A percentile compares a stretch with the other conserved stretches of the same genome.
Conservation (phyloP, 2,329 filamentous ascomycete species). For the Pseudogymnoascus sp. region DNA sequence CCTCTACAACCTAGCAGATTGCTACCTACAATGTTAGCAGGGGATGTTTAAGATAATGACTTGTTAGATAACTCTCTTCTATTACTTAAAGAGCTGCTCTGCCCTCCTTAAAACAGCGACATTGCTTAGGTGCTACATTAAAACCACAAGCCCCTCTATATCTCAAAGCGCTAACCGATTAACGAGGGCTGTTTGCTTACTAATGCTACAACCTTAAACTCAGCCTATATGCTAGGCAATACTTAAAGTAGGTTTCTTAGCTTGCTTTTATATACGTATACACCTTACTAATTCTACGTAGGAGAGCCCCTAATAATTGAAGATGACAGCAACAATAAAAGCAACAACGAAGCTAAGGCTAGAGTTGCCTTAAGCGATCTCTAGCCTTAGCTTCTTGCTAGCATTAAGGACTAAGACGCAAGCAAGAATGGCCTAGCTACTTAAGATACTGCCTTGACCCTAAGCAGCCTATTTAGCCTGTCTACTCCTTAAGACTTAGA, state of each 20-base stretch:
- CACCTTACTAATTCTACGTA: too few species aligned
- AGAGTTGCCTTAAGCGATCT: too few species aligned
- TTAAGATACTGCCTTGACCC: too few species aligned
- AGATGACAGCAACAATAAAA: too few species aligned
- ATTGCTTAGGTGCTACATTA: neutral
- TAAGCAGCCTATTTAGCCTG: too few species aligned
- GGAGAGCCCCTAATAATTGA: too few species aligned
- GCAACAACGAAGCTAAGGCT: too few species aligned
- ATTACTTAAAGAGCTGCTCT: neutral
- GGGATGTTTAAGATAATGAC: neutral
- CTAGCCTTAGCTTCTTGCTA: too few species aligned
- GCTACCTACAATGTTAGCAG: neutral
- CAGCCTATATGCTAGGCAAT: neutral
- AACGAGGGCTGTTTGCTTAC: neutral
- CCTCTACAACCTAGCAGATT: neutral
- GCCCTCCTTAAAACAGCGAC: neutral
- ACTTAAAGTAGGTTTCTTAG: neutral
- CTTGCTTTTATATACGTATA: too few species aligned
- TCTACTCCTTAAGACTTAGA: too few species aligned
- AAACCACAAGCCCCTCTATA: neutral
- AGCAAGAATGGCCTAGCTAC: too few species aligned
- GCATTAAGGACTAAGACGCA: too few species aligned
- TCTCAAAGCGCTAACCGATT: neutral
- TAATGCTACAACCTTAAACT: neutral
- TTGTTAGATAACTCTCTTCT: neutral